These are phyloP conservation scores for Erodium trifolium DNA, from an alignment of 441 rosid species.

Conservation along the genomic window DNA sequence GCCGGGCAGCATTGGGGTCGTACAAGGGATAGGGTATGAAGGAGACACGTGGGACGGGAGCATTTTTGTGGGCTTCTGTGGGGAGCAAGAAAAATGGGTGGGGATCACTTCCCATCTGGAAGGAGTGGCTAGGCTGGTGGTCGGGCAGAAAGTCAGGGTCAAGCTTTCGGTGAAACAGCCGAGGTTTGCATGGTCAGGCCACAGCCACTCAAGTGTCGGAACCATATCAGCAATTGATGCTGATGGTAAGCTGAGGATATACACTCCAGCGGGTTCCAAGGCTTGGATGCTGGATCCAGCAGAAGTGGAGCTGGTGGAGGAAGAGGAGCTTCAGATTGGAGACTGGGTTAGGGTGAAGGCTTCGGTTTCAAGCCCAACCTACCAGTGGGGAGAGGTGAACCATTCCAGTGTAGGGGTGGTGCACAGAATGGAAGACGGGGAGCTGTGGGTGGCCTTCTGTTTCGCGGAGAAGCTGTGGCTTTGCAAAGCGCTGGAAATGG, in stretches of 20 bases:
- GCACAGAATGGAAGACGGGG: slow-evolving; percentile 73
- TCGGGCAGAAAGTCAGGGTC: slow-evolving; percentile 77
- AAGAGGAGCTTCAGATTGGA: slow-evolving; percentile 69
- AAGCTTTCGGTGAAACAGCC: slow-evolving; percentile 82
- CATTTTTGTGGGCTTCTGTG: slow-evolving; percentile 71
- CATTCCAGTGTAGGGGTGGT: slow-evolving; percentile 86
- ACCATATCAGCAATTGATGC: slow-evolving; percentile 83
- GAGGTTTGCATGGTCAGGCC: slow-evolving; percentile 93
- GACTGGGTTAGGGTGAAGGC: slow-evolving; percentile 82
- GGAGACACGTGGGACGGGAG: slow-evolving; percentile 83
- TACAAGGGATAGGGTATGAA: slow-evolving; percentile 81
- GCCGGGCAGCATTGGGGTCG: slow-evolving; percentile 77
- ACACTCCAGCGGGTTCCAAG: slow-evolving; percentile 79
- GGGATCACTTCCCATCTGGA: slow-evolving; percentile 66
- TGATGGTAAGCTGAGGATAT: slow-evolving; percentile 91
- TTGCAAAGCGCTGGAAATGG: slow-evolving; percentile 89
- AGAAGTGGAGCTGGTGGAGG: slow-evolving; percentile 78
- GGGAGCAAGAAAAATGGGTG: slow-evolving; percentile 92
- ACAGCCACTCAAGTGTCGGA: slow-evolving; percentile 67
- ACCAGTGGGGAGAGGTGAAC: slow-evolving; percentile 96
- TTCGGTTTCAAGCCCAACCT: slow-evolving; percentile 57
- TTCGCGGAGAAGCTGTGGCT: slow-evolving; percentile 90
- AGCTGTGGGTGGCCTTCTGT: slow-evolving; percentile 80
- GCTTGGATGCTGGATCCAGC: slow-evolving; percentile 98
- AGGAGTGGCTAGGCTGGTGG: slow-evolving; percentile 47